Conservation (phyloP, 1,139 yeast species). For the Schizosaccharomyces versatilis region DNA sequence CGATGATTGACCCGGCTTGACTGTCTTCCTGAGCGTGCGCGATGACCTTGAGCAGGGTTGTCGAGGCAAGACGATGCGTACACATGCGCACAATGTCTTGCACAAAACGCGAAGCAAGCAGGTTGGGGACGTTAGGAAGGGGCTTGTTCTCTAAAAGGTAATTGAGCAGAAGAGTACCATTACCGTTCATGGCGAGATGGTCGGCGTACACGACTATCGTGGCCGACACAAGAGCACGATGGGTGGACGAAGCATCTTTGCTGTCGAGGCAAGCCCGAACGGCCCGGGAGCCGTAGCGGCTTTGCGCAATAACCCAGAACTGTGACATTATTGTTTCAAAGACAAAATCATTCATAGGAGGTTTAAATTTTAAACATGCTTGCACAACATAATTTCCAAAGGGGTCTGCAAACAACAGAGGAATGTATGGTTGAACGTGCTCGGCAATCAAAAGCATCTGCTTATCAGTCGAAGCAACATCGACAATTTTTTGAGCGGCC, state of each 20-base stretch:
- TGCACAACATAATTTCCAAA: slow-evolving; percentile 92
- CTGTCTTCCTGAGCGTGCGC: slow-evolving; percentile 34
- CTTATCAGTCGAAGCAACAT: slow-evolving; percentile 42
- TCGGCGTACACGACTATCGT: slow-evolving; percentile 60
- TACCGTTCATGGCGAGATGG: slow-evolving; percentile 59
- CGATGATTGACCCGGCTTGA: slow-evolving; percentile 24
- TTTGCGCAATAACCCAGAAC: slow-evolving; percentile 64
- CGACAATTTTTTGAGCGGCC: slow-evolving; percentile 94
- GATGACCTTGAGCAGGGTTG: slow-evolving; percentile 69
- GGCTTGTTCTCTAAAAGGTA: slow-evolving; percentile 86
- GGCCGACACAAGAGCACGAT: slow-evolving; percentile 52
- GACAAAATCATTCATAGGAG: slow-evolving; percentile 74
- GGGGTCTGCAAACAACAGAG: slow-evolving; percentile 75
- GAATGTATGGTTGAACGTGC: slow-evolving; percentile 60
- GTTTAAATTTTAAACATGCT: slow-evolving; percentile 73
- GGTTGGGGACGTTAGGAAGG: slow-evolving; percentile 19
- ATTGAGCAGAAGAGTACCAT: slow-evolving; percentile 72
- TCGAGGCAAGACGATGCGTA: slow-evolving; percentile 23
- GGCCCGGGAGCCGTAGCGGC: slow-evolving; percentile 88
- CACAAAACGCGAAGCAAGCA: neutral
- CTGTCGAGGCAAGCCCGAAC: slow-evolving; percentile 82
- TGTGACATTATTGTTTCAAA: slow-evolving; percentile 68
- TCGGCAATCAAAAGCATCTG: slow-evolving; percentile 46
- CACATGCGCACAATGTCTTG: slow-evolving; percentile 26
- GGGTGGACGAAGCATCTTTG: slow-evolving; percentile 39